Evolutionary conservation across 106 monocot genomes (phyloP).

Genomic region (Gastrodia elata): DNA sequence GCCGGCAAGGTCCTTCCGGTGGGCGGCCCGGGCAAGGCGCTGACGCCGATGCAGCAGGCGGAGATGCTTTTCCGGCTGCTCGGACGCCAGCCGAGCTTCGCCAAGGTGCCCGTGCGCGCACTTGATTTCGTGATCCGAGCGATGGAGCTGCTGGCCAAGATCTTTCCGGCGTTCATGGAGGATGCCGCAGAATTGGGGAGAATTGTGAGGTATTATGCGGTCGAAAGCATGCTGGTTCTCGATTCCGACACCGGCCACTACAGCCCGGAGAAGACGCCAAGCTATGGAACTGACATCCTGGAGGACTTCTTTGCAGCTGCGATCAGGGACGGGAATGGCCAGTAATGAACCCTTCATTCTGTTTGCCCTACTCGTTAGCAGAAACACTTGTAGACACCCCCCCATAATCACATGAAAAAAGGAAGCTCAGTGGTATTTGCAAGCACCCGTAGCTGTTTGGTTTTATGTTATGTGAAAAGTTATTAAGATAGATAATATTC

Average conservation of each 20-base stretch:
- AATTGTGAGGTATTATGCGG: conserved; percentile 88
- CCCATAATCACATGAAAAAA: too few species aligned
- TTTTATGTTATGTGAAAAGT: too few species aligned
- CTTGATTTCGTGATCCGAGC: conserved; percentile 75
- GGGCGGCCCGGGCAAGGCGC: conserved; percentile 78
- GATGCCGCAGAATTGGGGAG: conserved; percentile 84
- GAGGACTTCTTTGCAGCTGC: conserved; percentile 78
- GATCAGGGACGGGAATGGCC: conserved; percentile 78
- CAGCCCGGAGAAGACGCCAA: conserved; percentile 76
- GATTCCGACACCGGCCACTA: conserved; percentile 84
- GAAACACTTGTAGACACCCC: too few species aligned
- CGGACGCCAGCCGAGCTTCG: conserved; percentile 70
- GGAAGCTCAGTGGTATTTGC: too few species aligned
- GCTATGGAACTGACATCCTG: conserved; percentile 85
- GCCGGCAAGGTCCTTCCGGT: conserved; percentile 55
- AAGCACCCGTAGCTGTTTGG: too few species aligned
- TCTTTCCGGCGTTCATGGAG: conserved; percentile 59
- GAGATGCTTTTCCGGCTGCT: conserved; percentile 71
- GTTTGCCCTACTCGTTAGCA: too few species aligned
- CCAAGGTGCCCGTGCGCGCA: conserved; percentile 80
- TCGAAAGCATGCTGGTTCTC: conserved; percentile 79
- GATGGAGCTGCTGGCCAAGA: conserved; percentile 47
- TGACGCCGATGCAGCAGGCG: conserved; percentile 86
- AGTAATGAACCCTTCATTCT: conserved; percentile 80
- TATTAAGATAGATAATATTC: too few species aligned